A percentile compares a stretch with the other conserved stretches of the same genome.
These are phyloP conservation scores for Mycothermus thermophilus DNA, from an alignment of 495 filamentous ascomycete species.

Conservation along the genomic window DNA sequence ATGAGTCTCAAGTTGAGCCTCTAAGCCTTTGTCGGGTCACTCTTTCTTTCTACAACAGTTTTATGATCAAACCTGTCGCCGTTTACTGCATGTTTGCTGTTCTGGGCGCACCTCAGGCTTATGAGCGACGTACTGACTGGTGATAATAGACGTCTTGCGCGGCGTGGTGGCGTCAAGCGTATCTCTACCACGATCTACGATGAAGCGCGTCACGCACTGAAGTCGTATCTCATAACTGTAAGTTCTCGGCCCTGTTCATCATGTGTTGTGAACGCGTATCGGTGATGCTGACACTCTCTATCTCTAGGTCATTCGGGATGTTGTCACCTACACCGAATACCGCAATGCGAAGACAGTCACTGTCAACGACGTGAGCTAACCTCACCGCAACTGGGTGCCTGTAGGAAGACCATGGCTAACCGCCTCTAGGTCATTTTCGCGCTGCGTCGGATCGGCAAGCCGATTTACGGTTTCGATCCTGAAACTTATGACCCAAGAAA, in stretches of 20 bases:
- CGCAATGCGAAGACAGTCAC: slow-evolving; percentile 45
- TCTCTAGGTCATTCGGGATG: slow-evolving; percentile 44
- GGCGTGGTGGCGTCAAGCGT: slow-evolving; percentile 64
- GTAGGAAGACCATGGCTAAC: neutral
- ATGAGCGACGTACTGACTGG: too few relatives aligned
- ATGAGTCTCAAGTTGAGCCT: too few relatives aligned
- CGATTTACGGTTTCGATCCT: slow-evolving; percentile 39
- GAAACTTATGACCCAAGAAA: slow-evolving; percentile 8
- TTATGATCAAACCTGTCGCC: too few relatives aligned
- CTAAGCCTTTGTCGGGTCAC: too few relatives aligned
- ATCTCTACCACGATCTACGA: slow-evolving; percentile 61
- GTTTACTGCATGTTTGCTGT: too few relatives aligned
- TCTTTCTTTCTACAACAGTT: too few relatives aligned
- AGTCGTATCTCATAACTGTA: slow-evolving; percentile 40
- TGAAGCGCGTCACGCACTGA: slow-evolving; percentile 44
- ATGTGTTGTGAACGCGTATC: too few relatives aligned
- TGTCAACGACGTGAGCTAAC: slow-evolving; percentile 42
- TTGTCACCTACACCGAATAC: slow-evolving; percentile 38
- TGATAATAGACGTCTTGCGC: slow-evolving; percentile 65
- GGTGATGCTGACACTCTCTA: too few relatives aligned
- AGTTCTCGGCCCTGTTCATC: neutral
- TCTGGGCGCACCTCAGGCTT: too few relatives aligned
- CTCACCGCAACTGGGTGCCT: neutral
- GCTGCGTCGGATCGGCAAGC: slow-evolving; percentile 32
- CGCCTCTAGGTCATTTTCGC: slow-evolving; percentile 48